These are phyloP conservation scores for Paramecium tetraurelia DNA, from an alignment of 73 alveolate species.

Conservation along the genomic window DNA sequence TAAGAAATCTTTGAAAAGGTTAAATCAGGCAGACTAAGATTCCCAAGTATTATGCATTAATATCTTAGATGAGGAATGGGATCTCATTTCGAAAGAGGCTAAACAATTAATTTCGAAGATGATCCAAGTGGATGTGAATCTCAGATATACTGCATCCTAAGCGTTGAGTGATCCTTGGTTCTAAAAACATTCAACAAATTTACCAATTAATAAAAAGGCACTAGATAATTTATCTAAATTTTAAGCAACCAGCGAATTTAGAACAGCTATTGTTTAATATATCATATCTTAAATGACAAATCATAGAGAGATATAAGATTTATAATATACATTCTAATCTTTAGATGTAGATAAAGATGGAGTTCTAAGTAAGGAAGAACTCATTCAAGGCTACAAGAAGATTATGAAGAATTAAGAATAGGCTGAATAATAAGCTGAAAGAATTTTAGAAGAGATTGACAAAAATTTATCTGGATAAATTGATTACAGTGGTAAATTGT, in stretches of 20 bases:
- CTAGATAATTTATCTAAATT: conserved; percentile 39
- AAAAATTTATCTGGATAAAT: conserved; percentile 59
- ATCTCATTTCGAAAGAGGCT: conserved; percentile 64
- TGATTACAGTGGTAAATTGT: conserved; percentile 59
- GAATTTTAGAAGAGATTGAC: conserved; percentile 59
- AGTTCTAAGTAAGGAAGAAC: conserved; percentile 71
- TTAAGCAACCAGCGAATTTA: conserved; percentile 40
- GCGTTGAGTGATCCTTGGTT: conserved; percentile 70
- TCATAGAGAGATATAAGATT: conserved; percentile 55
- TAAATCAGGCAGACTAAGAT: conserved; percentile 42
- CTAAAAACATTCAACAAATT: conserved; percentile 2
- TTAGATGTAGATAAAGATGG: conserved; percentile 81
- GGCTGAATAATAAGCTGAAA: conserved; percentile 43
- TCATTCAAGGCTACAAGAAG: conserved; percentile 52
- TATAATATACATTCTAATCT: conserved; percentile 64
- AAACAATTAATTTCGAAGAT: conserved; percentile 65
- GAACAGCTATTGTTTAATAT: conserved; percentile 51
- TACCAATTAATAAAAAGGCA: conserved; percentile 33
- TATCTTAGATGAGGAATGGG: conserved; percentile 65
- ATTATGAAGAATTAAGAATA: conserved; percentile 3
- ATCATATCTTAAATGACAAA: conserved; percentile 52
- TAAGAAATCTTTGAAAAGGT: conserved; percentile 67
- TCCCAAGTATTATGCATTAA: conserved; percentile 10
- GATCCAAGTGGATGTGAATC: conserved; percentile 56
- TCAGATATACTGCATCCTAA: conserved; percentile 62